Conservation (phyloP, 108 stramenopile species). For the Cyclostephanos invisitatus region DNA sequence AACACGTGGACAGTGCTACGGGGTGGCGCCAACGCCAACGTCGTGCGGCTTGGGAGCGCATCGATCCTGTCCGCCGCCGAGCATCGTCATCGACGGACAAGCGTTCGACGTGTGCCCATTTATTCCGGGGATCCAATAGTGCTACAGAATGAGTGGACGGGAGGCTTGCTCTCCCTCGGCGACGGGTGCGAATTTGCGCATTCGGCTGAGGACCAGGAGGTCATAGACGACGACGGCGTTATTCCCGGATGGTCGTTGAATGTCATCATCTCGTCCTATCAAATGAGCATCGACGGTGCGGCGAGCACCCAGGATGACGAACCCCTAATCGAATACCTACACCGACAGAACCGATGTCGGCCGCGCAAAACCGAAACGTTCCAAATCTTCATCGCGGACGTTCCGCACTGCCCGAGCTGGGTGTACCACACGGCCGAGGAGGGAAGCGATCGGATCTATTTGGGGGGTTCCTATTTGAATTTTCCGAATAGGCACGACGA, state of each 20-base stretch:
- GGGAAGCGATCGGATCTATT: conserved; percentile 48
- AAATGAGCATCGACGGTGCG: conserved; percentile 34
- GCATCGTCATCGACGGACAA: conserved; percentile 11
- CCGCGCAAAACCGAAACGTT: conserved; percentile 65
- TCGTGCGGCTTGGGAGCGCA: conserved; percentile 29
- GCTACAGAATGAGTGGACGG: conserved; percentile 62
- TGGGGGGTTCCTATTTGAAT: conserved; percentile 35
- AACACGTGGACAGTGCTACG: conserved; percentile 43
- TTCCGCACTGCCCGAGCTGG: conserved; percentile 75
- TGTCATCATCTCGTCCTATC: conserved; percentile 43
- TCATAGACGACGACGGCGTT: conserved; percentile 9
- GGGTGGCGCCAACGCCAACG: conserved; percentile 34
- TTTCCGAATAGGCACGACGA: conserved; percentile 33
- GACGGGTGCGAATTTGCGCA: conserved; percentile 16
- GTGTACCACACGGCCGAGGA: conserved; percentile 48
- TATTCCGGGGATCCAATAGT: conserved; percentile 66
- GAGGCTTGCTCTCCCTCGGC: conserved; percentile 65
- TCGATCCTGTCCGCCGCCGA: background rate
- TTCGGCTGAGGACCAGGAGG: conserved; percentile 31
- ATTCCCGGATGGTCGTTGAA: conserved; percentile 32
- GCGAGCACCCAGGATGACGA: conserved; percentile 42
- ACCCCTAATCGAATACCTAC: conserved; percentile 55
- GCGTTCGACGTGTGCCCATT: conserved; percentile 38
- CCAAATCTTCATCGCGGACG: conserved; percentile 49
- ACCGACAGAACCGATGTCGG: conserved; percentile 49